Evolutionary conservation across 2,329 filamentous ascomycete genomes (phyloP), one percentile per base, ranked within the genome.

Genomic region (Claviceps sp.): DNA sequence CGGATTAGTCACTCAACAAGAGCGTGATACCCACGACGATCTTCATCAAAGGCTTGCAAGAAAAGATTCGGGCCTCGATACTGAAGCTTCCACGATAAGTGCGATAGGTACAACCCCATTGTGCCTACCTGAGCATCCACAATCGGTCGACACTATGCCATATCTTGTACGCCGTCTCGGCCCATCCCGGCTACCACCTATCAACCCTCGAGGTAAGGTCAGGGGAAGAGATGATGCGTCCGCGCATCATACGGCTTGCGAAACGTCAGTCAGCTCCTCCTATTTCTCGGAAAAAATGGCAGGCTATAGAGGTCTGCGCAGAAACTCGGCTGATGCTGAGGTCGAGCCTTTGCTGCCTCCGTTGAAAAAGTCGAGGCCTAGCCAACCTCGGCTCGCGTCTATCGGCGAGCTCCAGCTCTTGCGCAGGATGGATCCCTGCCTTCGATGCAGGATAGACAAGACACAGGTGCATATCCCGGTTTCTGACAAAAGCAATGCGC

Each of bases 331-430:
- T 9, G 75, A 77, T 50, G 65, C 71, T 1, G 74, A 77, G 47
- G 65, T 70, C 40, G 76, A 80, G 51, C 70, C 75, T 18, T 63
- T 77, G 42, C 65, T 81, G 2, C 77, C 77, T 7, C 77, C 77
- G 4, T 58, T 80, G 52, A 79, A 79, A 61, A 68, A 72, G 55
- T 76, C 72, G 50, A 70, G 75, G 44, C 69, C 74, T 34, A 75
- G 73, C 3, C 75, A 76, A 55, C 71, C 74, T 40, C 72, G 75
- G 24, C 65, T 81, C 1, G 71, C 79, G 58, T 80, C 77, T 18
- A 80, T 81, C 46, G 76, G 72, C 43, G 77, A 80, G 61, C 68
- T 81, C 4, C 70, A 70, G 42, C 67, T 80, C 8, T 66, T 75
- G 18, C 71, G 69, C 41, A 71, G 75, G 38, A 62, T 67, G 16